phyloP scores from a whole-genome alignment of 768 basidiomycete genomes.

The Naganishia vaughanmartiniae region DNA sequence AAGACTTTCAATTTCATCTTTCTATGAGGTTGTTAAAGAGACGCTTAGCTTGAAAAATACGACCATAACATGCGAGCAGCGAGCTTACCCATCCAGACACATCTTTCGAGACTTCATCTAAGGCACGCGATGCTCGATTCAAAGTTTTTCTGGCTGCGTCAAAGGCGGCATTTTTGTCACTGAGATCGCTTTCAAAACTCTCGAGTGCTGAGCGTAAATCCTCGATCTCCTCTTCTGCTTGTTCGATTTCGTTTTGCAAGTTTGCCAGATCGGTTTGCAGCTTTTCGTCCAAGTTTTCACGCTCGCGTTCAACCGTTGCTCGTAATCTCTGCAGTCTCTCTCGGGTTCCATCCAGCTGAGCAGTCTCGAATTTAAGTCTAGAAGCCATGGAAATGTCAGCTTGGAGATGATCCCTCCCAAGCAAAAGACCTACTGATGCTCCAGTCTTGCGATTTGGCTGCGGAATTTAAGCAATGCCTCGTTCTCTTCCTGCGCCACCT shows the following conservation, averaged over 20 bases:
- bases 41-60: neutral
- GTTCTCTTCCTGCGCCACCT: slow-evolving; percentile 73
- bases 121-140: neutral
- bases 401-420: neutral
- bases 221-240: slow-evolving; percentile 21
- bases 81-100: slow-evolving; percentile 57
- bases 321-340: slow-evolving; percentile 64
- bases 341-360: slow-evolving; percentile 65
- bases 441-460: slow-evolving; percentile 25
- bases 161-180: slow-evolving; percentile 30
- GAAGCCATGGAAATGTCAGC: neutral
- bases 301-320: slow-evolving; percentile 35
- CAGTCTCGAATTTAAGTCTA: slow-evolving; percentile 76
- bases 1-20: slow-evolving; percentile 86
- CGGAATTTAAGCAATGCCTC: slow-evolving; percentile 59
- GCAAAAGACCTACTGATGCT: slow-evolving; percentile 24
- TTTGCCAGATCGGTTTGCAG: slow-evolving; percentile 48
- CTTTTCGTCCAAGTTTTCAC: slow-evolving; percentile 40
- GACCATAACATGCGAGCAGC: neutral
- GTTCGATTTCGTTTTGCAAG: slow-evolving; percentile 14
- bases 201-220: slow-evolving; percentile 52
- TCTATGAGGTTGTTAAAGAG: slow-evolving; percentile 53
- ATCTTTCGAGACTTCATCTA: slow-evolving; percentile 44
- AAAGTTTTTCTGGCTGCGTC: slow-evolving; percentile 31
- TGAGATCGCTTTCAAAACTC: slow-evolving; percentile 40